These are phyloP conservation scores for Cinchona pubescens DNA, from an alignment of 257 asterid genomes.

Conservation along the genomic window DNA sequence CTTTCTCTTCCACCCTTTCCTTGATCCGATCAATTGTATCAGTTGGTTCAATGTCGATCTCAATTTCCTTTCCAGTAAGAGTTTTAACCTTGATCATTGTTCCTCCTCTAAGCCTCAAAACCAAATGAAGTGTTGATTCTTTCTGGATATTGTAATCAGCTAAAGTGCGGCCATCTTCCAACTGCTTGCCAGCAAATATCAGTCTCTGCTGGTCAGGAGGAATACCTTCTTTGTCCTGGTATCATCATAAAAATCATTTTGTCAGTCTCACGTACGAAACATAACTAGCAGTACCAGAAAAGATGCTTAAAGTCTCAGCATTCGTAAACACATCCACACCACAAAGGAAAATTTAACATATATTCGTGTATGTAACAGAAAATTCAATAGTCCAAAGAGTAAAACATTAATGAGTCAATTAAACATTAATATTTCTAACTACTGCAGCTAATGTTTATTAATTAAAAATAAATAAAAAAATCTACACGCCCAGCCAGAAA, in stretches of 20 bases:
- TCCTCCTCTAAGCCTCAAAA: constrained; percentile 66
- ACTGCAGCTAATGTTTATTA: too few relatives aligned
- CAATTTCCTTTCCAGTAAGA: constrained; percentile 69
- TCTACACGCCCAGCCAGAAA: too few relatives aligned
- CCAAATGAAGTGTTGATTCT: constrained; percentile 60
- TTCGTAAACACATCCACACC: too few relatives aligned
- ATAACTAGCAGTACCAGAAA: background rate
- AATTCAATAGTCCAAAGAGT: too few relatives aligned
- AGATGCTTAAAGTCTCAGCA: background rate
- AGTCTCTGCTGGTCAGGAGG: constrained; percentile 27
- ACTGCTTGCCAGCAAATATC: constrained; percentile 23
- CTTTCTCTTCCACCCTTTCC: constrained; percentile 72
- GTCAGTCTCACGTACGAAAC: background rate
- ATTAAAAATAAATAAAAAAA: too few relatives aligned
- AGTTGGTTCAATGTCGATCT: constrained; percentile 65
- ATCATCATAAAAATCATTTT: background rate
- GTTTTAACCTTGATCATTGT: constrained; percentile 73
- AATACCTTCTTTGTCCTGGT: constrained; percentile 24
- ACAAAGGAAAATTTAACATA: too few relatives aligned
- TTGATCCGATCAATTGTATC: constrained; percentile 59
- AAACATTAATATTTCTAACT: too few relatives aligned
- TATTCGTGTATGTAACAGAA: too few relatives aligned
- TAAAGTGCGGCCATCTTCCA: constrained; percentile 26
- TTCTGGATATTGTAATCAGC: constrained; percentile 33
- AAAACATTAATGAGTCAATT: too few relatives aligned